These are phyloP conservation scores for Colletotrichum viniferum DNA, from an alignment of 2,329 filamentous ascomycete species.

Conservation along the genomic window DNA sequence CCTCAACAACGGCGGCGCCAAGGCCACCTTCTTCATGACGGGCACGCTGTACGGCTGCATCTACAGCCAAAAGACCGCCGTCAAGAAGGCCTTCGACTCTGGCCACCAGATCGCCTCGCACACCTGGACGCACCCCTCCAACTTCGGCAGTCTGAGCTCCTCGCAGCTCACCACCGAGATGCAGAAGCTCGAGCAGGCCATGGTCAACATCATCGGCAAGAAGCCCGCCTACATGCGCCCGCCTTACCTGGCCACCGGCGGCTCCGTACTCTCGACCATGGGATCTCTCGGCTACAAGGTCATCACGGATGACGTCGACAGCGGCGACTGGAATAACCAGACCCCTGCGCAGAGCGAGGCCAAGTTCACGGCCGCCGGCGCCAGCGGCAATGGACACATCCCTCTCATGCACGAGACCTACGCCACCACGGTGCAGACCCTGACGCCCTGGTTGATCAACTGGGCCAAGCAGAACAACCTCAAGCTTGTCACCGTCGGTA, in stretches of 20 bases:
- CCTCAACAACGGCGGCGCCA: conserved; percentile 50
- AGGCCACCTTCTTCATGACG: conserved; percentile 60
- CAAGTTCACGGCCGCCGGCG: conserved; percentile 50
- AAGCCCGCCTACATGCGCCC: conserved; percentile 56
- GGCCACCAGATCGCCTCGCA: conserved; percentile 61
- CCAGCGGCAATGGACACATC: conserved; percentile 54
- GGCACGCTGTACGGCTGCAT: conserved; percentile 56
- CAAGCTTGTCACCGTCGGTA: conserved; percentile 55
- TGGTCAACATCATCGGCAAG: conserved; percentile 51
- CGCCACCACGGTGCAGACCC: conserved; percentile 48
- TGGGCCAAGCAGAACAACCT: conserved; percentile 54
- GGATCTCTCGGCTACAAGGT: conserved; percentile 60
- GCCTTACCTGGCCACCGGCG: conserved; percentile 52
- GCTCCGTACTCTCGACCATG: conserved; percentile 46
- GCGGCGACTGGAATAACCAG: conserved; percentile 64
- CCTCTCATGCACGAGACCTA: conserved; percentile 64
- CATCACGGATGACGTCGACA: conserved; percentile 65
- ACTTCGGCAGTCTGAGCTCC: conserved; percentile 42
- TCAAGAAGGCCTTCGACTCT: conserved; percentile 54
- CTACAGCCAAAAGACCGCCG: conserved; percentile 53
- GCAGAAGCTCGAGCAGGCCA: conserved; percentile 53
- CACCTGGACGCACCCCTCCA: conserved; percentile 55
- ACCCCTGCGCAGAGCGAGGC: conserved; percentile 55
- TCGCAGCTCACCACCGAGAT: conserved; percentile 50
- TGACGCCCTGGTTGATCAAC: conserved; percentile 55